Evolutionary conservation across 257 asterid genomes (phyloP), one percentile per base, ranked within the genome.

Genomic region (Jacaranda mimosifolia): DNA sequence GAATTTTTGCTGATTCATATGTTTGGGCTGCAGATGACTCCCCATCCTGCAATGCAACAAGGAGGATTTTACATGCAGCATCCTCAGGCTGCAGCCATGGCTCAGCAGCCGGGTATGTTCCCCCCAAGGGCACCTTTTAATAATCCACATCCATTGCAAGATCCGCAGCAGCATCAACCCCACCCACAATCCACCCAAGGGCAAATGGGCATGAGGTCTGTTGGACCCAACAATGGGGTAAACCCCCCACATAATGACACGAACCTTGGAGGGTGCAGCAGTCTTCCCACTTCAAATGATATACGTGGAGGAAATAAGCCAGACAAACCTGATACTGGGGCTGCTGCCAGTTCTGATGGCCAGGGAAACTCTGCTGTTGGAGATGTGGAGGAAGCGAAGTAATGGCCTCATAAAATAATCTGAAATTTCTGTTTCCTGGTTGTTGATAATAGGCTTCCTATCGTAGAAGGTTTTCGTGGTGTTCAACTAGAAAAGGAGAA

Each of bases 61-160:
- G 97, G 97, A 63, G 95, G 91, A 32, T 89, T 84, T 76, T 94
- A 84, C 84, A 86, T 89, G 92, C 97, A 87, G 84, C 97, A 91
- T 66, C 94, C 93, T 72, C 98, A 90, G 76, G 96, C 89, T 17
- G 87, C 84, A 49, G 83, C 90, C 80, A 85, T 89, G 85, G 74
- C 87, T 67, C 97, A 88, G 88, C 98, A 91, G 82, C 88, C 85
- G 5, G 88, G 91, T 57, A 74, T 88, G 70, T 90, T 87, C 58
- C 82, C 91, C 64, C 86, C 83, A 6, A 80, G 89, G 83, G 78
- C 88, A 81, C 93, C 91, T 26, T 82, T 86, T 63, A 87, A 18
- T 46, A 88, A 56, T 72, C 90, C 87, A 56, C 91, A 82, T 76
- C 85, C 82, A 21, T 64, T 88, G 81, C 94, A 83, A 57, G 91